These are phyloP conservation scores for Chytridium lagenaria DNA, from an alignment of 371 early-diverging fungal genomes.

Conservation along the genomic window DNA sequence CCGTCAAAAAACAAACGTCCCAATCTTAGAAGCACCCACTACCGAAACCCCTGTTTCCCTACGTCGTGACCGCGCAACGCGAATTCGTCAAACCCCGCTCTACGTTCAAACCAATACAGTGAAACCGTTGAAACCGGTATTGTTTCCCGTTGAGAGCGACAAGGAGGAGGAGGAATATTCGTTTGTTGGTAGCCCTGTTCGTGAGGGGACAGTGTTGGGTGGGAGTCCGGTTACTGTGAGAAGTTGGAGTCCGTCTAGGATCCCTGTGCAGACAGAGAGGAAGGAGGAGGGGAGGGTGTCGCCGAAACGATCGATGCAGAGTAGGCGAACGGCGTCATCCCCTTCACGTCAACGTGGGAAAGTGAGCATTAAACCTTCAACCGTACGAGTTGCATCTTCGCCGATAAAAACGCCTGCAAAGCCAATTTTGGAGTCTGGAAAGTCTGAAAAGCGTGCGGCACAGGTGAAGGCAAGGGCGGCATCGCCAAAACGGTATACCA, in stretches of 20 bases:
- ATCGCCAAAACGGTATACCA: too few species aligned
- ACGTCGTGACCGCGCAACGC: too few species aligned
- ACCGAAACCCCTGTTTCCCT: neutral
- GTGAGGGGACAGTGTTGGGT: too few species aligned
- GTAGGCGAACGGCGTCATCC: neutral
- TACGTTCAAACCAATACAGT: neutral
- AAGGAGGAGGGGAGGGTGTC: neutral
- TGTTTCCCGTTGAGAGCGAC: neutral
- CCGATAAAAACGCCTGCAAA: too few species aligned
- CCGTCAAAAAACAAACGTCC: neutral
- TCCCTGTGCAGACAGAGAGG: neutral
- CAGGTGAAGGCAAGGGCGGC: too few species aligned
- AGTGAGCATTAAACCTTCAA: too few species aligned
- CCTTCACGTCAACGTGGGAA: too few species aligned
- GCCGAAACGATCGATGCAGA: slow-evolving; percentile 3
- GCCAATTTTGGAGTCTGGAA: too few species aligned
- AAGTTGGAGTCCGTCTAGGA: slow-evolving; percentile 7
- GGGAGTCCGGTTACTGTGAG: too few species aligned
- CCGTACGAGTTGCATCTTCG: too few species aligned
- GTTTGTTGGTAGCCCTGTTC: too few species aligned
- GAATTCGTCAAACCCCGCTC: neutral
- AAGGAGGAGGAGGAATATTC: neutral
- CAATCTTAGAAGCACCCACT: neutral
- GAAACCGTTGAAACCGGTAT: neutral
- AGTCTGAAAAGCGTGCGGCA: too few species aligned